Conservation (phyloP, 2,329 filamentous ascomycete species). For the Penicillium decumbens region DNA sequence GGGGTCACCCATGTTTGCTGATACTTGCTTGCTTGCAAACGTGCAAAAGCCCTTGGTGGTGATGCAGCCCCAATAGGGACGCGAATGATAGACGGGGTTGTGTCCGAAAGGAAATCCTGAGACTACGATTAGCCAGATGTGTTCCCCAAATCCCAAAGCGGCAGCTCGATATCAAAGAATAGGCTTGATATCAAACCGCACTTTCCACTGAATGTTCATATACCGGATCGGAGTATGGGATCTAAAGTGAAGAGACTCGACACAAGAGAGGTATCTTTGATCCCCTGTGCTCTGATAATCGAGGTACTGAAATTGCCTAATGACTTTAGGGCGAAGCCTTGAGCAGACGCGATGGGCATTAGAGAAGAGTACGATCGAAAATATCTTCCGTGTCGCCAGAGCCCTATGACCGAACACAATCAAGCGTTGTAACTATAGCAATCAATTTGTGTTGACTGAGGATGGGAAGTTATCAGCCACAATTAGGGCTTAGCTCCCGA, state of each 20-base stretch:
- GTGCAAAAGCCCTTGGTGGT: slow-evolving; percentile 9
- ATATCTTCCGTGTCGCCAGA: not conserved
- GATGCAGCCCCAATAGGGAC: not conserved
- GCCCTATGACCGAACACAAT: not conserved
- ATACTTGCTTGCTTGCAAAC: slow-evolving; percentile 1
- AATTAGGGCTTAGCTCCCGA: slow-evolving; percentile 8
- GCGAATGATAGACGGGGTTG: not conserved
- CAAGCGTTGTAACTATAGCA: not conserved
- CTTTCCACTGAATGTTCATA: not conserved
- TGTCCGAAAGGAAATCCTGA: not conserved
- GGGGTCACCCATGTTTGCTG: slow-evolving; percentile 34
- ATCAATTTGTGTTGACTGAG: slow-evolving; percentile 19
- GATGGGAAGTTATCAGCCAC: slow-evolving; percentile 14
- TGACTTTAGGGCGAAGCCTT: slow-evolving; percentile 11
- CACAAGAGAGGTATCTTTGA: slow-evolving; percentile 2
- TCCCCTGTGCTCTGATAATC: slow-evolving; percentile 5
- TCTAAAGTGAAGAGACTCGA: not conserved
- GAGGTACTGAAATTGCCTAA: slow-evolving; percentile 12
- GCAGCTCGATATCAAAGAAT: not conserved
- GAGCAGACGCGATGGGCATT: slow-evolving; percentile 16
- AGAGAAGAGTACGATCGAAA: slow-evolving; percentile 3
- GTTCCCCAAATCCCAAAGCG: not conserved
- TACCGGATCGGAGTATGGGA: not conserved
- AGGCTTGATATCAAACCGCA: not conserved
- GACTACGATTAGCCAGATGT: not conserved